phyloP scores from a whole-genome alignment of 176 grass and related monocot species.

The Triticum dicoccoides region DNA sequence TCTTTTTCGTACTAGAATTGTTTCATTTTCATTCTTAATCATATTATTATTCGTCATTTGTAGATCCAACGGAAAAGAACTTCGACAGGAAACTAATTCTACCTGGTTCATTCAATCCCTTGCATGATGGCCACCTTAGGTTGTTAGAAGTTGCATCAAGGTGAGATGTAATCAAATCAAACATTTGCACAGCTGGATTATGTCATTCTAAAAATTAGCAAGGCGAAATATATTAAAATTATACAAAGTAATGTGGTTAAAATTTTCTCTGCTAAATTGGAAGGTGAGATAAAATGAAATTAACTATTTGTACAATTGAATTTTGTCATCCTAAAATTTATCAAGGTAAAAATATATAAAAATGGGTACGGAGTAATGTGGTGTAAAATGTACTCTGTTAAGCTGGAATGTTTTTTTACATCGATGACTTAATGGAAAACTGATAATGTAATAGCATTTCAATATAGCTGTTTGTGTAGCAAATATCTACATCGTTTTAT shows the following conservation, averaged over 20 bases:
- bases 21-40: constrained; percentile 18
- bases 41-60: constrained; percentile 29
- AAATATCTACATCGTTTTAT: neutral
- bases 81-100: constrained; percentile 73
- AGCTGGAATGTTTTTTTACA: constrained; percentile 6
- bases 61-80: constrained; percentile 42
- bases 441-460: neutral
- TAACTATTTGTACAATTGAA: neutral
- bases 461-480: neutral
- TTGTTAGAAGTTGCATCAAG: constrained; percentile 77
- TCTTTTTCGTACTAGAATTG: constrained; percentile 14
- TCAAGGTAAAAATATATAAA: constrained; percentile 15
- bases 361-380: neutral
- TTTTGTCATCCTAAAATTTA: constrained; percentile 18
- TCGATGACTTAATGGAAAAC: neutral
- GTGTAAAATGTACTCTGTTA: neutral
- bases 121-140: constrained; percentile 94
- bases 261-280: neutral
- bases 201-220: constrained; percentile 1
- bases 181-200: neutral
- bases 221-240: constrained; percentile 9
- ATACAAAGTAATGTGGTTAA: neutral
- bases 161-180: constrained; percentile 35
- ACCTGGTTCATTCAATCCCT: constrained; percentile 96
- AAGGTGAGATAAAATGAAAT: constrained; percentile 8